Percentiles rank a stretch among this genome's conserved stretches.
These are phyloP conservation scores for Wickerhamiella parazyma DNA, from an alignment of 805 yeast species.

Conservation along the genomic window DNA sequence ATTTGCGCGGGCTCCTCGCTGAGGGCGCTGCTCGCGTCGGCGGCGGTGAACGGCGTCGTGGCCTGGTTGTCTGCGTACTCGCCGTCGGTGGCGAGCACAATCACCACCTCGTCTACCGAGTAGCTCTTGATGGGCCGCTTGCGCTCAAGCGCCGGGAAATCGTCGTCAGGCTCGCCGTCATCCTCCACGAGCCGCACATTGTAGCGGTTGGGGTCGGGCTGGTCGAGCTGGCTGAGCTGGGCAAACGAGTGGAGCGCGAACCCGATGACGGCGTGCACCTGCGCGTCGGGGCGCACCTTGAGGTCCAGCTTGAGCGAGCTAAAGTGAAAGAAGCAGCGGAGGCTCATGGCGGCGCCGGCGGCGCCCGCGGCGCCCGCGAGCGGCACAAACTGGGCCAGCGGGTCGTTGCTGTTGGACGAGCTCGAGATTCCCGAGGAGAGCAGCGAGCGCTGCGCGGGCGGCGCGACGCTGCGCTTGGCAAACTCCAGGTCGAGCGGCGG, in stretches of 20 bases:
- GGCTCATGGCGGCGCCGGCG: slow-evolving; percentile 4
- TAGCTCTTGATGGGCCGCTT: slow-evolving; percentile 51
- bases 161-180: slow-evolving; percentile 81
- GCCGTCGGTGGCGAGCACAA: slow-evolving; percentile 40
- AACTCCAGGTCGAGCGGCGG: not conserved
- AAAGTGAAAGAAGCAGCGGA: slow-evolving; percentile 25
- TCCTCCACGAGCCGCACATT: slow-evolving; percentile 75
- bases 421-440: not conserved
- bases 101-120: slow-evolving; percentile 69
- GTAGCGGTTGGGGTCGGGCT: slow-evolving; percentile 55
- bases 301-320: slow-evolving; percentile 24
- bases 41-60: slow-evolving; percentile 21
- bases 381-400: slow-evolving; percentile 18
- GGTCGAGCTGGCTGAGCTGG: slow-evolving; percentile 16
- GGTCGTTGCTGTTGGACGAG: slow-evolving; percentile 11
- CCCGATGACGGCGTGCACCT: slow-evolving; percentile 45
- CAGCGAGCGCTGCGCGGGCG: not conserved
- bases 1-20: slow-evolving; percentile 10
- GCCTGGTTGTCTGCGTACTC: slow-evolving; percentile 23
- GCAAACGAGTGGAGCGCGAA: slow-evolving; percentile 30
- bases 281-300: slow-evolving; percentile 27
- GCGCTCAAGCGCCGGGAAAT: slow-evolving; percentile 77
- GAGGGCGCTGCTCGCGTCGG: not conserved
- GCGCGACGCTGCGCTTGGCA: slow-evolving; percentile 2
- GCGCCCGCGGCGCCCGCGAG: slow-evolving; percentile 15